A percentile compares a stretch with the other conserved stretches of the same genome.
phyloP scores from a whole-genome alignment of 768 basidiomycete genomes.

The Pleurotus giganteus region DNA sequence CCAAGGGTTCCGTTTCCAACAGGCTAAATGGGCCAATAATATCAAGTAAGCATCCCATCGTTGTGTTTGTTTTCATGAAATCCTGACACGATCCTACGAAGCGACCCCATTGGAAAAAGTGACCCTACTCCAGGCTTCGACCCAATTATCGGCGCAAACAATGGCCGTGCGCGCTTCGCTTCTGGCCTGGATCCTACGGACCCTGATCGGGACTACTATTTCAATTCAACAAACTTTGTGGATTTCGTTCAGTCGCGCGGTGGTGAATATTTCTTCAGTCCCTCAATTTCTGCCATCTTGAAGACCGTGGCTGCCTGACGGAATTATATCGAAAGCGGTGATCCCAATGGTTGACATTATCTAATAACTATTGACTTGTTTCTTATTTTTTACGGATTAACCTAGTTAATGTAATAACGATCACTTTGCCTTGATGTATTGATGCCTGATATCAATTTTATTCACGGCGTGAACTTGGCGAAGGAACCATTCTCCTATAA shows the following conservation, averaged over 20 bases:
- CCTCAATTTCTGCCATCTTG: conserved; percentile 6
- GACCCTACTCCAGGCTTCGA: neutral
- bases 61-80: neutral
- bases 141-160: neutral
- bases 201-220: neutral
- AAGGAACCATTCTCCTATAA: no score
- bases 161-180: neutral
- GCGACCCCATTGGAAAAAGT: neutral
- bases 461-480: no score
- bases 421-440: no score
- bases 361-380: no score
- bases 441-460: no score
- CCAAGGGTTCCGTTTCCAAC: neutral
- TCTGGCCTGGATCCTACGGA: conserved; percentile 2
- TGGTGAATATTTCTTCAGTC: conserved; percentile 7
- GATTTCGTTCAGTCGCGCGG: neutral
- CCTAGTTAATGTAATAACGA: no score
- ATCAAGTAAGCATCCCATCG: conserved; percentile 1
- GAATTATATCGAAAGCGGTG: no score
- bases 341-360: no score
- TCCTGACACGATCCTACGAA: neutral
- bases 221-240: neutral
- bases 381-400: no score
- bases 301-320: neutral
- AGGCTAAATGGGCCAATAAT: neutral